Evolutionary conservation across 331 rosid species (phyloP), one percentile per base, ranked within the genome.

Genomic region (Rhamnella rubrinervis): DNA sequence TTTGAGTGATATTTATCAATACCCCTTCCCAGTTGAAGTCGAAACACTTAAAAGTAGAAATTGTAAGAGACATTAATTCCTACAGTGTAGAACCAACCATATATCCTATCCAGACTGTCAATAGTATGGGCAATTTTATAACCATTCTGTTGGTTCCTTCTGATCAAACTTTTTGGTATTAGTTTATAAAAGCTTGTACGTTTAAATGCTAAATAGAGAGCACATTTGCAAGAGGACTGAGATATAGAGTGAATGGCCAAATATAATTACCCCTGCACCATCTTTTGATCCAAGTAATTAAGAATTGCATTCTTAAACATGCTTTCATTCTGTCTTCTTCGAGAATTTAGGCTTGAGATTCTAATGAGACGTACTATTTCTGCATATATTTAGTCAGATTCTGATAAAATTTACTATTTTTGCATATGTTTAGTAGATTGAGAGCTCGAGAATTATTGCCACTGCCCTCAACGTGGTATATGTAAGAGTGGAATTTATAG

Each of bases 21-120:
- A 87, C 73, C 92, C 96, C 26, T 84, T 96, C 44, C 95, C 85
- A 0, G 86, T 89, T 70, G 85, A 81, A 82, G 75, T 75, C 35
- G 81, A 85, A 40, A 66, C 78, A 82, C 87, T 89, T 74, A 85
- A 74, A 84, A n/a, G 89, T 89, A 50, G 81, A 82, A 71, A 83
- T 92, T 50, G 61, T 74, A 38, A 86, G 82, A 80, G 84, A 72
- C 67, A 77, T 73, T 59, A 89, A 87, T 66, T 84, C 83, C 40
- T 82, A 81, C 17, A 59, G 69, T 61, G 72, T 78, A 75, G 70
- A 18, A 1, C 79, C 96, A 19, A 70, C 31, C 76, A 83, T 89
- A 73, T 63, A 63, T 71, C 92, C 96, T 16, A 8, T 77, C 62
- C 61, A 70, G 61, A 76, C 68, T 61, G 67, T 74, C 63, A 87